Percentiles rank a stretch among this genome's conserved stretches.
These are phyloP conservation scores for Mycena filopes DNA, from an alignment of 768 basidiomycete genomes.

Conservation along the genomic window DNA sequence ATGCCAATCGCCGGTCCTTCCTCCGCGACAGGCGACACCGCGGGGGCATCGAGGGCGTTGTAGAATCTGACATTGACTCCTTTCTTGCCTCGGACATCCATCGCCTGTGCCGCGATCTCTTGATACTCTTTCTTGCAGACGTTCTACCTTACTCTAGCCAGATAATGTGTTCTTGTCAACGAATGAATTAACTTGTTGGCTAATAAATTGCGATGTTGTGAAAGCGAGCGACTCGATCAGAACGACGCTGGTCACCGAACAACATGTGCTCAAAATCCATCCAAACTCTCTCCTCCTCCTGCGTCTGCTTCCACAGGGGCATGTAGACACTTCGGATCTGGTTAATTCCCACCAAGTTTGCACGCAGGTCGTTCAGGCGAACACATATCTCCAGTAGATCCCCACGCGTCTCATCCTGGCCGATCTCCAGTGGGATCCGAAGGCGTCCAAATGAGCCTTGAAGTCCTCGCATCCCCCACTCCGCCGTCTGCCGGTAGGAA, in stretches of 20 bases:
- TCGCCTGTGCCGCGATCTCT: not conserved
- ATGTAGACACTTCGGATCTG: too few species aligned
- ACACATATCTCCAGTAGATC: too few species aligned
- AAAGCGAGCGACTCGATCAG: constrained; percentile 48
- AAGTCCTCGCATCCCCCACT: too few species aligned
- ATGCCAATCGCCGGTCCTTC: not conserved
- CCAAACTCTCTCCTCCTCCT: constrained; percentile 47
- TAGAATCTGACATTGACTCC: not conserved
- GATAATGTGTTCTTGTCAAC: not conserved
- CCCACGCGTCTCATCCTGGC: too few species aligned
- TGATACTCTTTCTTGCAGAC: not conserved
- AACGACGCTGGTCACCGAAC: constrained; percentile 45
- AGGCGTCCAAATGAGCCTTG: too few species aligned
- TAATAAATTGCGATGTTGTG: constrained; percentile 40
- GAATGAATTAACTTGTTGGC: not conserved
- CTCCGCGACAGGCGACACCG: not conserved
- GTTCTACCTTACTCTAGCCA: not conserved
- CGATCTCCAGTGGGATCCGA: too few species aligned
- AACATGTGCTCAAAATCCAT: constrained; percentile 47
- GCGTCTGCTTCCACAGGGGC: too few species aligned
- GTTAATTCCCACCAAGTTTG: too few species aligned
- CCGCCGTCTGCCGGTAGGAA: too few species aligned
- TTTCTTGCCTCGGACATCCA: not conserved
- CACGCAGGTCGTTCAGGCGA: too few species aligned
- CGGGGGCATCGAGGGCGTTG: too few species aligned